Base-by-base conservation (phyloP, 2,329 filamentous ascomycete species). In the Fusarium tupiense region DNA sequence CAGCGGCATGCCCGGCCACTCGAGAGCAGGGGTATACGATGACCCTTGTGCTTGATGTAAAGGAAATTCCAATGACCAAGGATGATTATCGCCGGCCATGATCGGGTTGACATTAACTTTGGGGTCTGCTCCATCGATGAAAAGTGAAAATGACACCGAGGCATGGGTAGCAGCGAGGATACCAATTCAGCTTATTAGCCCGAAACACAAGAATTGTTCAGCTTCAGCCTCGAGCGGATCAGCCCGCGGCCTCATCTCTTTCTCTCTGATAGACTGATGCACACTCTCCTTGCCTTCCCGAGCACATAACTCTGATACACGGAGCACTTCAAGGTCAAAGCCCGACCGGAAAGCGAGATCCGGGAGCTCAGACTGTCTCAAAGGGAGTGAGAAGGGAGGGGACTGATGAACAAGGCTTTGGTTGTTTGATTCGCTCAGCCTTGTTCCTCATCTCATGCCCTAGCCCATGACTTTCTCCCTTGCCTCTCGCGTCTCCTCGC, bases 361-460 rank as follows among this genome's bases (percentile, higher is more conserved):
- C 76, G 67, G 52, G 69, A 66, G 59, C 61, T 54, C 44, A 52
- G 63, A 59, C 64, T 68, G 70, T 74, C 73, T 77, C 74, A 66
- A 63, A 61, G 60, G 49, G 72, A 72, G 64, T 44, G 69, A 63
- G 61, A 74, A 50, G 69, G 43, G 64, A 72, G 56, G 63, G 44
- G 40, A 54, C 56, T 67, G 61, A 67, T 67, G 58, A 66, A 62
- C 76, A 64, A 75, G 76, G 70, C 76, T 75, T 70, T 64, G 47
- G 49, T 29, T 41, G 66, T 69, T 74, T 73, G 69, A 75, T 75
- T 69, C 66, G 75, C 66, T 78, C 76, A 78, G 76, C 76, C 76
- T 78, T 72, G 76, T 69, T 62, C 61, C 33, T 75, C 64, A 54
- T 47, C 43, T 67, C 44, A 67, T 71, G 52, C 50, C 69, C 71